phyloP scores from a whole-genome alignment of 495 filamentous ascomycete genomes.

The Trichoderma virens region DNA sequence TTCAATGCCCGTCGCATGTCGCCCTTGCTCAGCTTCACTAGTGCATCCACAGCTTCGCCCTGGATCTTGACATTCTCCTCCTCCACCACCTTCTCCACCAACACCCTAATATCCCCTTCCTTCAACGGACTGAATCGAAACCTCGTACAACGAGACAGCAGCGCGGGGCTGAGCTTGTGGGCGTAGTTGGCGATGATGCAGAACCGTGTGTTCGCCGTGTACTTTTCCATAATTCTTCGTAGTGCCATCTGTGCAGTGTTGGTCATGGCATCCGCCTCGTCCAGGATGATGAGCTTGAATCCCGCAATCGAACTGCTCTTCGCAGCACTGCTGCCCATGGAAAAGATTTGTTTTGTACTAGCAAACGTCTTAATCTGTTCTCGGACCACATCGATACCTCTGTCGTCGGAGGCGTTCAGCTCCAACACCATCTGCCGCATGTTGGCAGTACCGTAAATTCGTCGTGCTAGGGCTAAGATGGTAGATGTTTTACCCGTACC shows the following conservation, averaged over 20 bases:
- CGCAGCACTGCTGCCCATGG: constrained; percentile 26
- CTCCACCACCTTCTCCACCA: constrained; percentile 86
- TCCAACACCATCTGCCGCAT: constrained; percentile 98
- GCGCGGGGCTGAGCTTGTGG: constrained; percentile 92
- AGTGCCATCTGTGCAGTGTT: constrained; percentile 94
- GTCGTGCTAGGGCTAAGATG: constrained; percentile 78
- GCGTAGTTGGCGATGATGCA: constrained; percentile 99
- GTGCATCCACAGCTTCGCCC: constrained; percentile 64
- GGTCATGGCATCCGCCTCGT: constrained; percentile 99
- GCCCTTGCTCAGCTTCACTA: constrained; percentile 83
- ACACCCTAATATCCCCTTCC: constrained; percentile 66
- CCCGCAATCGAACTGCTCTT: constrained; percentile 48
- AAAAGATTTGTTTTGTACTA: constrained; percentile 58
- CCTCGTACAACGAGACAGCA: constrained; percentile 87
- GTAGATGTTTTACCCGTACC: constrained; percentile 98
- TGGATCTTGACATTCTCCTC: constrained; percentile 81
- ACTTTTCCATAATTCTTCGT: constrained; percentile 97
- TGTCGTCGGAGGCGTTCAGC: constrained; percentile 91
- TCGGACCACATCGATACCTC: constrained; percentile 95
- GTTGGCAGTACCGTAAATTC: constrained; percentile 87
- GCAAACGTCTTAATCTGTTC: constrained; percentile 99
- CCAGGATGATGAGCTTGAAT: constrained; percentile 94
- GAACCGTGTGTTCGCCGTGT: constrained; percentile 95
- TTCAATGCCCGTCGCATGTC: constrained; percentile 95
- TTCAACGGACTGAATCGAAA: constrained; percentile 95